These are phyloP conservation scores for Volvox carteri DNA, from an alignment of 163 green algal species.

Conservation along the genomic window DNA sequence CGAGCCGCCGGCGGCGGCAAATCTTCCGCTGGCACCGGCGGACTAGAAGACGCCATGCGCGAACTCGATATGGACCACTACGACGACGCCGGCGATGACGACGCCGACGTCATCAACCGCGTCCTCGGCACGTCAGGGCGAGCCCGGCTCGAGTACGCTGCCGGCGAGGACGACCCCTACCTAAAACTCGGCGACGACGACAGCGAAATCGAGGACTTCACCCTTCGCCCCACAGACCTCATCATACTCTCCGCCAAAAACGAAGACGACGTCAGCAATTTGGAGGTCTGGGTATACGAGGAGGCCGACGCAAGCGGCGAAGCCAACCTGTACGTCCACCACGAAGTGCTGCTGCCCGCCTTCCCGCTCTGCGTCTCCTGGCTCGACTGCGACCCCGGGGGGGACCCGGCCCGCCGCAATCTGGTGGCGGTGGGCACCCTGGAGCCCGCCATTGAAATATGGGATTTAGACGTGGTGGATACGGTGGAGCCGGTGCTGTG, in stretches of 20 bases:
- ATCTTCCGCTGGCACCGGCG: not conserved
- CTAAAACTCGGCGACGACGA: slow-evolving; percentile 68
- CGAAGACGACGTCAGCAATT: slow-evolving; percentile 95
- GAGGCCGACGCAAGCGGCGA: slow-evolving; percentile 80
- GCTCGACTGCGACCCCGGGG: slow-evolving; percentile 83
- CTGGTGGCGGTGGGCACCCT: slow-evolving; percentile 92
- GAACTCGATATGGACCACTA: slow-evolving; percentile 97
- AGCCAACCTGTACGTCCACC: slow-evolving; percentile 97
- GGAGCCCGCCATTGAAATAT: slow-evolving; percentile 97
- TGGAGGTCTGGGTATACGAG: slow-evolving; percentile 98
- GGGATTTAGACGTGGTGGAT: slow-evolving; percentile 96
- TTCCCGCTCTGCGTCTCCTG: slow-evolving; percentile 94
- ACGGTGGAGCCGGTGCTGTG: slow-evolving; percentile 85
- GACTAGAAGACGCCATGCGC: slow-evolving; percentile 81
- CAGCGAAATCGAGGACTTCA: slow-evolving; percentile 76
- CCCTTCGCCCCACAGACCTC: slow-evolving; percentile 85
- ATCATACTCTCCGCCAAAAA: slow-evolving; percentile 92
- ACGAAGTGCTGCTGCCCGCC: slow-evolving; percentile 94
- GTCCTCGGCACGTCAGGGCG: slow-evolving; percentile 48
- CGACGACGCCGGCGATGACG: slow-evolving; percentile 78
- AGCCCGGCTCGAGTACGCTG: slow-evolving; percentile 50
- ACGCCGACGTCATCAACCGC: slow-evolving; percentile 52
- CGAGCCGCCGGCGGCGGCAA: slow-evolving; percentile 39
- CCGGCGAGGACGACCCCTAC: slow-evolving; percentile 78
- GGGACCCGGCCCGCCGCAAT: slow-evolving; percentile 60